Evolutionary conservation across 495 filamentous ascomycete genomes (phyloP).

Genomic region (Penicillium goetzii): DNA sequence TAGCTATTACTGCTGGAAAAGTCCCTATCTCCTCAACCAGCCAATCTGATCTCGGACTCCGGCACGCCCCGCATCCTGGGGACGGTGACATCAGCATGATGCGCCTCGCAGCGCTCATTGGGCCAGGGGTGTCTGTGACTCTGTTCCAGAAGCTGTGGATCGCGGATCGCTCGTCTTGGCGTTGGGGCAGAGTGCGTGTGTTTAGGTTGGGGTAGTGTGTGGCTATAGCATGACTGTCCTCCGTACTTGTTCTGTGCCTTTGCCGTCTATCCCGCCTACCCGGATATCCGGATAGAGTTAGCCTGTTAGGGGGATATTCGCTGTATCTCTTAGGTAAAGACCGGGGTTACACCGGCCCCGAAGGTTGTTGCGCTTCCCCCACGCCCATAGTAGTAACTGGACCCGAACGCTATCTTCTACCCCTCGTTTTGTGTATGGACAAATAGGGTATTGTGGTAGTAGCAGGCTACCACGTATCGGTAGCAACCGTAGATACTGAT

Average conservation of each 20-base stretch:
- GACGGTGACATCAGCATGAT: slow-evolving; percentile 47
- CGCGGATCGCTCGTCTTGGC: slow-evolving; percentile 46
- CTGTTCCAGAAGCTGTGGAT: slow-evolving; percentile 52
- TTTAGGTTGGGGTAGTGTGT: slow-evolving; percentile 1
- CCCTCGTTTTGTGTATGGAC: background rate
- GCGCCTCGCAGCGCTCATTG: slow-evolving; percentile 28
- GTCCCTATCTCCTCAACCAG: slow-evolving; percentile 1
- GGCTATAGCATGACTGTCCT: slow-evolving; percentile 4
- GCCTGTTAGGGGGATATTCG: too few relatives aligned
- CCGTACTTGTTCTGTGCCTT: background rate
- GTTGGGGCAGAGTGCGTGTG: slow-evolving; percentile 32
- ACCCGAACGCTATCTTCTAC: slow-evolving; percentile 15
- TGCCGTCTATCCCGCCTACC: slow-evolving; percentile 2
- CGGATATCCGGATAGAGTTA: background rate
- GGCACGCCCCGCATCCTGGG: slow-evolving; percentile 44
- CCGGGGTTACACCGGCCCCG: background rate
- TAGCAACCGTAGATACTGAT: background rate
- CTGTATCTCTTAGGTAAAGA: background rate
- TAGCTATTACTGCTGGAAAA: background rate
- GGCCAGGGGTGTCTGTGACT: slow-evolving; percentile 17
- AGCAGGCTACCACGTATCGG: background rate
- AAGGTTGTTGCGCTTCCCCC: background rate
- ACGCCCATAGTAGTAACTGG: slow-evolving; percentile 15
- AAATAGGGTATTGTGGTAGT: background rate
- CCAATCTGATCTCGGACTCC: slow-evolving; percentile 32